Evolutionary conservation across 1,284 basidiomycete genomes (phyloP).

Genomic region (Cutaneotrichosporon sp.): DNA sequence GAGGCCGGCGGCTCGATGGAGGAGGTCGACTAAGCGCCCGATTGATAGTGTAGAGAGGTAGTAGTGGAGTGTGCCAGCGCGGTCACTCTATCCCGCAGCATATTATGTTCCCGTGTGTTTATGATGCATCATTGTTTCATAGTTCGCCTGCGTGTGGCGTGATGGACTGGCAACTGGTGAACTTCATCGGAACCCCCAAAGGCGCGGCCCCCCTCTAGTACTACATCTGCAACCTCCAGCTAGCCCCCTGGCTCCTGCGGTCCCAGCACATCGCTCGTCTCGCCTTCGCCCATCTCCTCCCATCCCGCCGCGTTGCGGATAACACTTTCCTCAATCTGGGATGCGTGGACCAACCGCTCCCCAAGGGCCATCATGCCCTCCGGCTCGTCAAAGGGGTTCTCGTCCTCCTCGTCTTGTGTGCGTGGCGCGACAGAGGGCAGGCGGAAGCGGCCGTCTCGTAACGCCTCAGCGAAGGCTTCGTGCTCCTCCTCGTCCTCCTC

Average conservation of each 20-base stretch:
- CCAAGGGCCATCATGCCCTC: conserved; percentile 45
- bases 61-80: conserved; percentile 23
- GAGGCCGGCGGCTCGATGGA: conserved; percentile 55
- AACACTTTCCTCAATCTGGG: conserved; percentile 46
- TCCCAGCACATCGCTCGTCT: conserved; percentile 48
- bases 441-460: conserved; percentile 40
- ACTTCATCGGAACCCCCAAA: background rate
- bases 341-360: conserved; percentile 41
- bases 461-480: conserved; percentile 40
- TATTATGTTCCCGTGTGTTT: conserved; percentile 14
- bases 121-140: conserved; percentile 23
- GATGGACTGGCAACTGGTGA: too few relatives aligned
- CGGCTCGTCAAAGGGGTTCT: conserved; percentile 48
- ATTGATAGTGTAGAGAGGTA: background rate
- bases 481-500: conserved; percentile 52
- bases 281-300: conserved; percentile 46
- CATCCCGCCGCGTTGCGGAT: conserved; percentile 43
- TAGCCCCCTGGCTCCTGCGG: conserved; percentile 45
- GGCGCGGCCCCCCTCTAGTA: background rate
- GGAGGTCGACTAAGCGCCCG: conserved; percentile 53
- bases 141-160: conserved; percentile 1
- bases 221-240: background rate
- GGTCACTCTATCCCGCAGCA: conserved; percentile 15
- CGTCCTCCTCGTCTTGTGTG: conserved; percentile 43
- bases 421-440: conserved; percentile 43